These are phyloP conservation scores for Chaetomidium leptoderma DNA, from an alignment of 495 filamentous ascomycete genomes.

Conservation along the genomic window DNA sequence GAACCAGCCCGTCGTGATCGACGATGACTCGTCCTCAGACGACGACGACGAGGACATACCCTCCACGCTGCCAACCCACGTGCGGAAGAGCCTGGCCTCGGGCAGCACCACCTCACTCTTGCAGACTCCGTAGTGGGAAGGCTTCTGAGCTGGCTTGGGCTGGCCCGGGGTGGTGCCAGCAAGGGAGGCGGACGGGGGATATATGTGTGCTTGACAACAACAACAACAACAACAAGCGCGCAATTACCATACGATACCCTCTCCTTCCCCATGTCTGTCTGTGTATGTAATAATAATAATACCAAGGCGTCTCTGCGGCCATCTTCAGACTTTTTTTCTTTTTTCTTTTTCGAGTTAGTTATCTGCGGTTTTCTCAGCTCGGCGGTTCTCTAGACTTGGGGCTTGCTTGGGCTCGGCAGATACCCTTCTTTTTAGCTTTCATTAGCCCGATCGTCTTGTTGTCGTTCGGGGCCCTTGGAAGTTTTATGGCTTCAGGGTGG, in stretches of 20 bases:
- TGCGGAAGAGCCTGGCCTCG: conserved; percentile 17
- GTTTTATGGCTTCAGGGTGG: too few species aligned
- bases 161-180: neutral
- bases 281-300: neutral
- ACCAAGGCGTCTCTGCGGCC: neutral
- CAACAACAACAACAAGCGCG: too few species aligned
- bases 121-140: neutral
- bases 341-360: too few species aligned
- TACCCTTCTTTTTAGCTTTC: too few species aligned
- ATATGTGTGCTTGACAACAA: too few species aligned
- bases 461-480: too few species aligned
- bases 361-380: too few species aligned
- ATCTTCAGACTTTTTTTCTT: neutral
- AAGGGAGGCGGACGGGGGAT: too few species aligned
- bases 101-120: conserved; percentile 12
- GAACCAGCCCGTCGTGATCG: conserved; percentile 3
- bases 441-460: too few species aligned
- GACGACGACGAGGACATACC: conserved; percentile 45
- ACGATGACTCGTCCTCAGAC: conserved; percentile 33
- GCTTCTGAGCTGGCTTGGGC: neutral
- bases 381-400: too few species aligned
- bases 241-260: neutral
- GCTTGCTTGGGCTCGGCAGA: too few species aligned
- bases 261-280: neutral
- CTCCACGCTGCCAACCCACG: conserved; percentile 33